A percentile compares a stretch with the other conserved stretches of the same genome.
Evolutionary conservation across 164 flowering plant genomes (phyloP).

Genomic region (Magnolia officinalis): DNA sequence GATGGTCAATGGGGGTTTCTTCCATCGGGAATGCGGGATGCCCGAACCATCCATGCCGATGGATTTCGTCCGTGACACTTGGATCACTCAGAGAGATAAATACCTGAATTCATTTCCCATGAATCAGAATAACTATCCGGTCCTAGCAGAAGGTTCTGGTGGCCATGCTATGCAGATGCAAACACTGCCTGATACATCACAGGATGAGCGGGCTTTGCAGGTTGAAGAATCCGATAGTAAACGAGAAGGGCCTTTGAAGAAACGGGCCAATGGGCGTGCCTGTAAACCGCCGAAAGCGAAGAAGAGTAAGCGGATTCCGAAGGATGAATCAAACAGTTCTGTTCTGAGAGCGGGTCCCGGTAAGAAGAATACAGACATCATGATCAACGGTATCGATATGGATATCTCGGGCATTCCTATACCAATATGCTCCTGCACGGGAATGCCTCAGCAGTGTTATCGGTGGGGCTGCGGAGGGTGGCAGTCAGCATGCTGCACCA

Average conservation of each 20-base stretch:
- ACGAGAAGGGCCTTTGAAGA: constrained; percentile 49
- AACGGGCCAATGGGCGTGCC: constrained; percentile 35
- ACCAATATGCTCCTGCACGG: constrained; percentile 86
- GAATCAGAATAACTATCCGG: constrained; percentile 30
- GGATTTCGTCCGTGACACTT: constrained; percentile 52
- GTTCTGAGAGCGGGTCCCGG: constrained; percentile 42
- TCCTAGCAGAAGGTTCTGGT: constrained; percentile 44
- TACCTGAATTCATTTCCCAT: constrained; percentile 44
- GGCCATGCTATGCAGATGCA: constrained; percentile 44
- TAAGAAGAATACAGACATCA: constrained; percentile 54
- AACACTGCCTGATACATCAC: constrained; percentile 37
- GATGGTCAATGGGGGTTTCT: constrained; percentile 53
- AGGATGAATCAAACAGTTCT: constrained; percentile 37
- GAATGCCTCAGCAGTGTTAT: constrained; percentile 79
- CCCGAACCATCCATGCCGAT: constrained; percentile 42
- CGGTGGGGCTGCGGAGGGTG: constrained; percentile 97
- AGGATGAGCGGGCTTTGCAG: constrained; percentile 29
- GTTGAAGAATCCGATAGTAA: constrained; percentile 37
- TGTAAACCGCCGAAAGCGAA: constrained; percentile 53
- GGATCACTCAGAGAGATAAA: constrained; percentile 59
- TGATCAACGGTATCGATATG: constrained; percentile 72
- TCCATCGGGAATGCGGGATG: constrained; percentile 43
- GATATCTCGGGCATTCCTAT: constrained; percentile 78
- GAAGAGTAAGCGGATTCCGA: constrained; percentile 46
- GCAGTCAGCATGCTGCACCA: constrained; percentile 95